Percentiles rank a stretch among this genome's conserved stretches.
These are phyloP conservation scores for Rubia yunnanensis DNA, from an alignment of 257 asterid genomes.

Conservation along the genomic window DNA sequence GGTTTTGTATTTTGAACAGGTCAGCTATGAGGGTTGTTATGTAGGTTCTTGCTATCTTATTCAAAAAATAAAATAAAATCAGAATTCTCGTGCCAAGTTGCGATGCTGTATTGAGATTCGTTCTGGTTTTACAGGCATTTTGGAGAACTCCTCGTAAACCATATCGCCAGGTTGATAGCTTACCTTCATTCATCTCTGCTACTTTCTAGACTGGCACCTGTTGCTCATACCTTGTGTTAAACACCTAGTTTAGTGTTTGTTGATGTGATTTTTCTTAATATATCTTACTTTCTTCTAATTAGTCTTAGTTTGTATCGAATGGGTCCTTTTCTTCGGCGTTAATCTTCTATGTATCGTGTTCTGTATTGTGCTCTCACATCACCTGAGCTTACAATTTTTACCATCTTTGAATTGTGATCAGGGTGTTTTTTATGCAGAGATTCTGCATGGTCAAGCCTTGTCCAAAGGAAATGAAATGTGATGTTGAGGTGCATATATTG, in stretches of 20 bases:
- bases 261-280: background rate
- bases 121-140: constrained; percentile 59
- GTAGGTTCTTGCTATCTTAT: background rate
- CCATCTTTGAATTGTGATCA: background rate
- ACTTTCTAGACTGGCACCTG: background rate
- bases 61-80: too few species aligned
- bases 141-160: constrained; percentile 96
- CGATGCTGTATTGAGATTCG: background rate
- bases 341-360: background rate
- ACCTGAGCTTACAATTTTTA: background rate
- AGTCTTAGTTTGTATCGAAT: background rate
- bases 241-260: background rate
- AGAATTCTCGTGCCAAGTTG: background rate
- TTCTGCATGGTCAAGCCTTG: constrained; percentile 94
- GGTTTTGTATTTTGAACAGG: constrained; percentile 94
- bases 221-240: background rate
- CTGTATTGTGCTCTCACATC: background rate
- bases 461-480: constrained; percentile 95
- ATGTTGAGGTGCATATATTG: constrained; percentile 71
- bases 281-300: background rate
- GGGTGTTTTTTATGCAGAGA: constrained; percentile 55
- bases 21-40: constrained; percentile 12
- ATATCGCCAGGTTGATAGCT: constrained; percentile 68
- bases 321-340: background rate
- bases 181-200: background rate